Evolutionary conservation across 768 basidiomycete species (phyloP).

Genomic region (Lyophyllum semitale): DNA sequence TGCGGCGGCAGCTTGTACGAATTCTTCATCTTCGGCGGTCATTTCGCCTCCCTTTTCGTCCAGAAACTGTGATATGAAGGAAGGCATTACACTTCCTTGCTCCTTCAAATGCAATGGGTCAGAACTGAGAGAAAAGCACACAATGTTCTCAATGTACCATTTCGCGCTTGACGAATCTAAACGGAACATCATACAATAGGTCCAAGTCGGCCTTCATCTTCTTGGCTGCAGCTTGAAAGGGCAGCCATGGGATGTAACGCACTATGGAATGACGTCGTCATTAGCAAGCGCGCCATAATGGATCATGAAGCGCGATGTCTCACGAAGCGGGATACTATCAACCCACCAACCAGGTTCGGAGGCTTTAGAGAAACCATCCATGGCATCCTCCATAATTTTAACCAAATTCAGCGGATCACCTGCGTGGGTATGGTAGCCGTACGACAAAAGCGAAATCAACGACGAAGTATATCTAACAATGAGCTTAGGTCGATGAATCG

Average conservation of each 20-base stretch:
- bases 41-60: too few species aligned
- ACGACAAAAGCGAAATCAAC: conserved; percentile 22
- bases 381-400: conserved; percentile 33
- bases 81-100: too few species aligned
- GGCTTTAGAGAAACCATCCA: conserved; percentile 32
- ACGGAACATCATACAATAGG: conserved; percentile 30
- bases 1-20: too few species aligned
- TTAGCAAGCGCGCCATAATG: neutral
- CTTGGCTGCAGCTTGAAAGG: conserved; percentile 27
- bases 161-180: conserved; percentile 30
- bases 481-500: neutral
- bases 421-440: conserved; percentile 23
- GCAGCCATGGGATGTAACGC: conserved; percentile 34
- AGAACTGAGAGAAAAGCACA: too few species aligned
- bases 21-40: too few species aligned
- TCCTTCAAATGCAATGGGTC: too few species aligned
- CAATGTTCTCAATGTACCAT: too few species aligned
- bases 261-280: conserved; percentile 21
- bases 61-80: too few species aligned
- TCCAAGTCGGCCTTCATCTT: conserved; percentile 26
- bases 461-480: conserved; percentile 22
- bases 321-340: conserved; percentile 27
- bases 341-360: conserved; percentile 36
- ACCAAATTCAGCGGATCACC: conserved; percentile 24
- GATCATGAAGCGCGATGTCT: conserved; percentile 3